Base-by-base conservation (phyloP, 2,329 filamentous ascomycete species). In the Thielaviopsis punctulata region DNA sequence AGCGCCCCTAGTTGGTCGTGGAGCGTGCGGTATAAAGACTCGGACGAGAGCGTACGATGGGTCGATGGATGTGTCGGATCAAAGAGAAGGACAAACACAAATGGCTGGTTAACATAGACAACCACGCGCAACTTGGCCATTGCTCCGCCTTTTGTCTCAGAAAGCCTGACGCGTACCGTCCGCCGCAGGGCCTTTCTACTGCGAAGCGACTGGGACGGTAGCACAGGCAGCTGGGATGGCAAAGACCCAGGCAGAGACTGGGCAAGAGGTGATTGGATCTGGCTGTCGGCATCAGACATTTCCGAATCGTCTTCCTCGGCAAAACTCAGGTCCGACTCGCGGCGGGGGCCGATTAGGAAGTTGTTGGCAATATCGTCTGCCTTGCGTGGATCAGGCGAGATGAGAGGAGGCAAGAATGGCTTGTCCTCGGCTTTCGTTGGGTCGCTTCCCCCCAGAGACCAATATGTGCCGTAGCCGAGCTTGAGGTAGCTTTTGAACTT, bases 51-150 rank as follows among this genome's bases (percentile, higher is more conserved):
- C 1, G 77, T 75, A 51, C 76, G 71, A 6, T 82, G 80, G 47
- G 71, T 70, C 43, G 74, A 67, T 47, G 74, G 66, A n/a, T 46
- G 81, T 46, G 71, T 70, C 13, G 68, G 61, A 10, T 62, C 60
- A 63, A 90, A 90, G 3, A 92, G 68, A 56, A 92, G 82, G 1
- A 81, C 76, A 62, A 85, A 89, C 47, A 90, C 75, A 64, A 90
- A 90, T 0, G 86, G 86, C 22, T 74, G 76, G 62, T 80, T 79
- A 45, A 82, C 75, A 61, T 88, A 89, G 48, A 88, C 75, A 6
- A 88, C 74, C 1, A 86, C 80, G 1, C 81, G 76, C 43, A 88
- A 64, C 58, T 73, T 77, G 54, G 27, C 41, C 22, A 18, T 65
- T 57, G 77, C 73, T 57, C 75, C 75, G 2, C 62, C 62, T 49